These are phyloP conservation scores for Heritiera littoralis DNA, from an alignment of 345 rosid genomes.

Conservation along the genomic window DNA sequence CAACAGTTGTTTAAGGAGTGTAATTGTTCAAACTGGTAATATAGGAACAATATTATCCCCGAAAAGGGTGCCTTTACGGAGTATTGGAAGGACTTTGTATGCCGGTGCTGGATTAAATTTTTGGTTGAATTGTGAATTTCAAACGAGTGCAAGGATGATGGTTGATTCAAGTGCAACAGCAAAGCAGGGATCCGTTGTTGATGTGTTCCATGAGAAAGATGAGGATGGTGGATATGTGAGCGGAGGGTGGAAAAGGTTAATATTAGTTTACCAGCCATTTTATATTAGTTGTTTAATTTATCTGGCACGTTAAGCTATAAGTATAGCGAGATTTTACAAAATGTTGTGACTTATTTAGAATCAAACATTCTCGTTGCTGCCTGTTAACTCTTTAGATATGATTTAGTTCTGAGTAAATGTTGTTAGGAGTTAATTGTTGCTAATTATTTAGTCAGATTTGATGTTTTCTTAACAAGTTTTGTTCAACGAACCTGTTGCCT, in stretches of 20 bases:
- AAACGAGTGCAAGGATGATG: conserved; percentile 61
- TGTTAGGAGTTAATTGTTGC: neutral
- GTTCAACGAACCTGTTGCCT: neutral
- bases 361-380: neutral
- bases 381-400: neutral
- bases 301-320: neutral
- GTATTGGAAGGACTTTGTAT: conserved; percentile 38
- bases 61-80: conserved; percentile 36
- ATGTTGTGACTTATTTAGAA: neutral
- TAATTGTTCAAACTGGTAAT: conserved; percentile 59
- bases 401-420: neutral
- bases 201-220: conserved; percentile 53
- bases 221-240: conserved; percentile 71
- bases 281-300: neutral
- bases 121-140: conserved; percentile 36
- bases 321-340: neutral
- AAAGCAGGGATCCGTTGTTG: conserved; percentile 40
- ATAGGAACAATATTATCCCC: conserved; percentile 40
- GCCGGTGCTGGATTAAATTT: conserved; percentile 34
- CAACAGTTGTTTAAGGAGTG: conserved; percentile 57
- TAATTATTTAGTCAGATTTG: neutral
- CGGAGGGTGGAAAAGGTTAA: conserved; percentile 92
- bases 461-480: neutral
- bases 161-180: conserved; percentile 63
- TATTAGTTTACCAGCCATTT: neutral